Evolutionary conservation across 2,329 filamentous ascomycete species (phyloP), one percentile per base, ranked within the genome.

Genomic region (Elsinoe arachidis): DNA sequence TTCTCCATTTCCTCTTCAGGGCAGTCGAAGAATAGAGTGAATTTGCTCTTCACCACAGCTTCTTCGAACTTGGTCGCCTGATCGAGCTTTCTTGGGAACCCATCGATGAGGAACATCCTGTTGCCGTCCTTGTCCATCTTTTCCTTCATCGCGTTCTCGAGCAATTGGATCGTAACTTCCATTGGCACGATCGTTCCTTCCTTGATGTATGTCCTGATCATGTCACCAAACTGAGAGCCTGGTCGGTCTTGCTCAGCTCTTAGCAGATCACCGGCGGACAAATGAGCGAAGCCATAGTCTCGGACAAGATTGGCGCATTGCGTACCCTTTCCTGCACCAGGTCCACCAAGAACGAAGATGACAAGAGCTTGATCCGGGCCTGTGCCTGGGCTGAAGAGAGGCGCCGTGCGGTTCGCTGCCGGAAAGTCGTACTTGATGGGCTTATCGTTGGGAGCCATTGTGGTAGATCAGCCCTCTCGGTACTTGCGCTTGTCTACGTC

Each of bases 131-230:
- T 73, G 57, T 78, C 68, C 55, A 96, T 82, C 11, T 81, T 79
- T 7, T 80, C 83, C 58, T 79, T 80, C 89, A 99, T 97, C 59
- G 91, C 90, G 73, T 96, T 95, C 75, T 96, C 91, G 43, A 99
- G 81, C 35, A 99, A 76, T 67, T 91, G 86, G 59, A 99, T 87
- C 4, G 93, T 99, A 53, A 97, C 90, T 73, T 97, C 92, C 89
- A 96, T 95, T n/a, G 93, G 93, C 62, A 99, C 93, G 72, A 99
- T 99, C 65, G 84, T 84, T 59, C 93, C 93, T 70, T 99, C 86
- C 69, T 87, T 88, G 79, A 99, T 99, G 77, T 93, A 91, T 65
- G 86, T 81, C 71, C 86, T 86, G 80, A 99, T 99, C 75, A 97
- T 80, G 63, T 90, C 83, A 70, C 93, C 93, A 71, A 95, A 97